Percentiles rank a stretch among this genome's conserved stretches.
phyloP scores from a whole-genome alignment of 257 asterid species.

The Nemophila menziesii region DNA sequence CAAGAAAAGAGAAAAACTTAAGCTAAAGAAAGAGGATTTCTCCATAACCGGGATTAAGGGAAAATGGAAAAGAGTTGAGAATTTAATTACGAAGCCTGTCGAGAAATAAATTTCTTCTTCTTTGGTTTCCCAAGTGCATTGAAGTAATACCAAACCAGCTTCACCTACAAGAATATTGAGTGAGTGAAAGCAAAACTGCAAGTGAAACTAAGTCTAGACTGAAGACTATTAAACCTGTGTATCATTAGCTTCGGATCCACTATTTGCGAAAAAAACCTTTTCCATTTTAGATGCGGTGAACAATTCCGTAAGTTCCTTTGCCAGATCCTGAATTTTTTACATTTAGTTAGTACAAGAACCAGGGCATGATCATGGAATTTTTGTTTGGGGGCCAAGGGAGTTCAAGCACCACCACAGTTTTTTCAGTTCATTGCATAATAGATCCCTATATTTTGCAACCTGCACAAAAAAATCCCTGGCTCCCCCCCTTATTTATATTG shows the following conservation, averaged over 20 bases:
- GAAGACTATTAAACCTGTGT: constrained; percentile 48
- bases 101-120: constrained; percentile 93
- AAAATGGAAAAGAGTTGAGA: constrained; percentile 1
- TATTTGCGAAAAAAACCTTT: constrained; percentile 79
- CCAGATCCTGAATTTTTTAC: constrained; percentile 58
- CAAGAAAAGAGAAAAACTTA: constrained; percentile 9
- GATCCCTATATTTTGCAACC: neutral
- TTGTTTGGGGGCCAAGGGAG: no score
- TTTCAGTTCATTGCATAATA: no score
- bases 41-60: neutral
- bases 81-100: constrained; percentile 59
- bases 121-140: constrained; percentile 94
- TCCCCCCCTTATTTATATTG: no score
- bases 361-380: no score
- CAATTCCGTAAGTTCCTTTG: constrained; percentile 61
- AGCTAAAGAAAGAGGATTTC: neutral
- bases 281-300: constrained; percentile 76
- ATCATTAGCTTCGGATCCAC: constrained; percentile 98
- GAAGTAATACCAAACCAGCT: constrained; percentile 89
- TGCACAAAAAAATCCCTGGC: neutral
- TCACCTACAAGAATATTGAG: constrained; percentile 62
- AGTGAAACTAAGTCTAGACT: neutral
- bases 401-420: no score
- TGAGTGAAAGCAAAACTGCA: neutral
- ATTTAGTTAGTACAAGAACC: constrained; percentile 6